Conservation (phyloP, 169 alveolate species). For the Cryptosporidium sp. region DNA sequence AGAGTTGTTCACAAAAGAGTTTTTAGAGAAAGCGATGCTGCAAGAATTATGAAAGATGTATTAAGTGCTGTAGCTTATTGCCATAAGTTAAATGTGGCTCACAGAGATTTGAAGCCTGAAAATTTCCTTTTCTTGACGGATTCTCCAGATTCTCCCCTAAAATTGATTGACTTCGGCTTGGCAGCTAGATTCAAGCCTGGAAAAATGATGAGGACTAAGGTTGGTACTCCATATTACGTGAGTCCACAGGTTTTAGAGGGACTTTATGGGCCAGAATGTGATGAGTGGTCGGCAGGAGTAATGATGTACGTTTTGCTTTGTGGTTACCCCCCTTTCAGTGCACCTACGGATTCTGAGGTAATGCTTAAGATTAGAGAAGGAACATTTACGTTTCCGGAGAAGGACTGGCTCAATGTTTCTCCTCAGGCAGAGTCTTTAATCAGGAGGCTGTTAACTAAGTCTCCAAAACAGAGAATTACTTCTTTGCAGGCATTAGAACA, state of each 20-base stretch:
- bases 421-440: conserved; percentile 91
- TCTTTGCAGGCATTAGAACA: conserved; percentile 88
- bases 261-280: conserved; percentile 86
- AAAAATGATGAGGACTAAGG: conserved; percentile 81
- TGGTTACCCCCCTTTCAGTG: conserved; percentile 91
- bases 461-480: conserved; percentile 87
- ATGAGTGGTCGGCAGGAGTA: conserved; percentile 91
- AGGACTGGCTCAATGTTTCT: conserved; percentile 88
- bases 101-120: conserved; percentile 88
- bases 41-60: conserved; percentile 82
- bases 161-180: conserved; percentile 91
- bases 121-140: conserved; percentile 81
- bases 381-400: conserved; percentile 86
- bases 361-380: conserved; percentile 86
- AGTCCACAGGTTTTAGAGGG: conserved; percentile 89
- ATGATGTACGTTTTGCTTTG: conserved; percentile 89
- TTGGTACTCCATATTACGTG: conserved; percentile 90
- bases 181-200: conserved; percentile 84
- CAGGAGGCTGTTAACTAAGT: conserved; percentile 83
- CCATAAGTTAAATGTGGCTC: conserved; percentile 79
- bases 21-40: conserved; percentile 88
- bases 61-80: conserved; percentile 76
- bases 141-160: conserved; percentile 83
- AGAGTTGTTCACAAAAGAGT: conserved; percentile 84
- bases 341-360: conserved; percentile 88